These are phyloP conservation scores for Kandelia obovata DNA, from an alignment of 345 rosid genomes.

Conservation along the genomic window DNA sequence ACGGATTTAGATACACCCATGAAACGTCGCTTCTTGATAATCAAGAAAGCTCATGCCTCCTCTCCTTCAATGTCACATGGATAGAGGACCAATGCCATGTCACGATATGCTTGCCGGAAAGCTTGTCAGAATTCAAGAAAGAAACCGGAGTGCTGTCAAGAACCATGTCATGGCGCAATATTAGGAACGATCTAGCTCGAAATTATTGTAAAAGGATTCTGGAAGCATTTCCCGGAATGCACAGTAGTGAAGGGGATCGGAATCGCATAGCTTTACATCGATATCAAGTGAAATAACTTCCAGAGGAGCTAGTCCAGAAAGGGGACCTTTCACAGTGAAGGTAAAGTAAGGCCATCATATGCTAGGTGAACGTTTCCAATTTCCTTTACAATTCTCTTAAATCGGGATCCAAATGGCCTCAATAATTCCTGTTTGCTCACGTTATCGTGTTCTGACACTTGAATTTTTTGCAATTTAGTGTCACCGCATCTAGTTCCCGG, in stretches of 20 bases:
- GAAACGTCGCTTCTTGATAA: slow-evolving; percentile 33
- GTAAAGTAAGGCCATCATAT: too few species aligned
- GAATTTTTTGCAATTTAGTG: too few species aligned
- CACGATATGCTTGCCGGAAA: slow-evolving; percentile 35
- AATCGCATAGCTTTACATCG: slow-evolving; percentile 90
- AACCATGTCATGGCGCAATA: too few species aligned
- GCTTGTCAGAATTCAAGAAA: slow-evolving; percentile 15
- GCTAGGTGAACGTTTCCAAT: too few species aligned
- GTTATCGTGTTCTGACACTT: too few species aligned
- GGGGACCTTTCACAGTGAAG: slow-evolving; percentile 27
- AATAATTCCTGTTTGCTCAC: too few species aligned
- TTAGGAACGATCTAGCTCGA: too few species aligned
- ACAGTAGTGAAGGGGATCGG: slow-evolving; percentile 82
- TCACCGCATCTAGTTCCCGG: too few species aligned
- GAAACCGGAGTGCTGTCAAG: too few species aligned
- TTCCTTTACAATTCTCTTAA: too few species aligned
- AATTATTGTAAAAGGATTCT: slow-evolving; percentile 28
- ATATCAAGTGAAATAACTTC: slow-evolving; percentile 82
- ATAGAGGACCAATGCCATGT: slow-evolving; percentile 24
- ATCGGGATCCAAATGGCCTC: too few species aligned
- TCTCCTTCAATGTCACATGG: slow-evolving; percentile 22
- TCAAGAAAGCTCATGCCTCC: slow-evolving; percentile 28
- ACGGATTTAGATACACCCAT: slow-evolving; percentile 11
- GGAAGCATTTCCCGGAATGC: slow-evolving; percentile 64
- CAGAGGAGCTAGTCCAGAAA: slow-evolving; percentile 57